A percentile compares a stretch with the other conserved stretches of the same genome.
Conservation (phyloP, 2,329 filamentous ascomycete species). For the Plectosphaerella cucumerina region DNA sequence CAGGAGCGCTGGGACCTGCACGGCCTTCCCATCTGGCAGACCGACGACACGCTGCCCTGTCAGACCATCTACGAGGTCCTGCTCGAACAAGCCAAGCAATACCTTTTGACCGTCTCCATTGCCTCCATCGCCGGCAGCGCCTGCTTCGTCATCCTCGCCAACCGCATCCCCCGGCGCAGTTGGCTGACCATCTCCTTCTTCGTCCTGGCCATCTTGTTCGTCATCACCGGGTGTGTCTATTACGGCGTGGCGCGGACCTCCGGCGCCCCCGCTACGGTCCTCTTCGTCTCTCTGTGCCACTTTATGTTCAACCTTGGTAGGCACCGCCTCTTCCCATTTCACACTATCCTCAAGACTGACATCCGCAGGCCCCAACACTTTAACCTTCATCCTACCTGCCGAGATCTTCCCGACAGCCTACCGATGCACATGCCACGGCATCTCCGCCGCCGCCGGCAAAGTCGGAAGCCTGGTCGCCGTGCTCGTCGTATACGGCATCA, state of each 20-base stretch:
- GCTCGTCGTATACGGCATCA: slow-evolving; percentile 46
- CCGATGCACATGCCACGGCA: slow-evolving; percentile 58
- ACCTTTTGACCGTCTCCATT: slow-evolving; percentile 46
- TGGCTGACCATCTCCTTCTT: slow-evolving; percentile 48
- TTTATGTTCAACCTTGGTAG: slow-evolving; percentile 52
- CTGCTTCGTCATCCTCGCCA: slow-evolving; percentile 43
- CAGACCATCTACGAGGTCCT: slow-evolving; percentile 49
- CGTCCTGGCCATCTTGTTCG: slow-evolving; percentile 39
- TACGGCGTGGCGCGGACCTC: slow-evolving; percentile 38
- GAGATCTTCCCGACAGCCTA: slow-evolving; percentile 63
- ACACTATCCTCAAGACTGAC: background rate
- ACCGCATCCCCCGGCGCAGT: slow-evolving; percentile 41
- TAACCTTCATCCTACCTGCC: slow-evolving; percentile 61
- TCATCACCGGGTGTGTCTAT: slow-evolving; percentile 46
- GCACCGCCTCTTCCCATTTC: slow-evolving; percentile 7
- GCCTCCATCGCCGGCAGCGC: slow-evolving; percentile 46
- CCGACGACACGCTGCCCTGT: slow-evolving; percentile 42
- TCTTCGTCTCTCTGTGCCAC: slow-evolving; percentile 47
- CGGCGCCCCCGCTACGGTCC: slow-evolving; percentile 41
- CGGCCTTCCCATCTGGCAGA: slow-evolving; percentile 45
- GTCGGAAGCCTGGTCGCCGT: slow-evolving; percentile 51
- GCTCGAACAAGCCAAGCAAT: slow-evolving; percentile 48
- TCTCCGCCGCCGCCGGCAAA: slow-evolving; percentile 58
- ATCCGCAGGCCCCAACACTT: slow-evolving; percentile 50
- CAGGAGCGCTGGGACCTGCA: background rate